Conservation (phyloP, 805 yeast species). For the Nakazawaea wickerhamii region DNA sequence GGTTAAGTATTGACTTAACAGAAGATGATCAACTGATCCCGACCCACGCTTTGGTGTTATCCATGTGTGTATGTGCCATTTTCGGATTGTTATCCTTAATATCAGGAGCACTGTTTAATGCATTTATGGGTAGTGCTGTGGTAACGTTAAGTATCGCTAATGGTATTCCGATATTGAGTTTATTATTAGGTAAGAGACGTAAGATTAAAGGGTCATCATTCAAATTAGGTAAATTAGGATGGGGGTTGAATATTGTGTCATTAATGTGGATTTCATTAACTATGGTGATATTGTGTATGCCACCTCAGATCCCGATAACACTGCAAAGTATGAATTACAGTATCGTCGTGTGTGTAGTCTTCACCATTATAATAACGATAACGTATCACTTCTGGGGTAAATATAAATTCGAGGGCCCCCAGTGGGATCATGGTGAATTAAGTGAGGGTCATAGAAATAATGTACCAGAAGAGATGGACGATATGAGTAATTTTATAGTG, state of each 20-base stretch:
- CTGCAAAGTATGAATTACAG: constrained; percentile 57
- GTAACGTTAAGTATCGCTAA: constrained; percentile 70
- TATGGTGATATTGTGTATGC: constrained; percentile 59
- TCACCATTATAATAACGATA: constrained; percentile 42
- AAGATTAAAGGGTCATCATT: constrained; percentile 66
- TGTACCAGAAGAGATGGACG: background rate
- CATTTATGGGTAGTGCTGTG: constrained; percentile 81
- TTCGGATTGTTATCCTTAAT: constrained; percentile 63
- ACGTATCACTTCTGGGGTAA: constrained; percentile 59
- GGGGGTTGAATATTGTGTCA: constrained; percentile 54
- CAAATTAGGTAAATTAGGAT: constrained; percentile 58
- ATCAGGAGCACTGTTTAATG: constrained; percentile 72
- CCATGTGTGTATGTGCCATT: constrained; percentile 54
- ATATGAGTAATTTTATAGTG: constrained; percentile 1
- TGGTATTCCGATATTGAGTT: constrained; percentile 66
- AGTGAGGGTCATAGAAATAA: background rate
- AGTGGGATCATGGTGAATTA: constrained; percentile 28
- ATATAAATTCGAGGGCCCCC: constrained; percentile 58
- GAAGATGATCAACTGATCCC: constrained; percentile 57
- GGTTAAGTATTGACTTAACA: constrained; percentile 60
- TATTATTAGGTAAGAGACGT: constrained; percentile 51
- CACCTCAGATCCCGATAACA: constrained; percentile 56
- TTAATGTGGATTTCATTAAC: constrained; percentile 57
- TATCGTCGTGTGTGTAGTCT: constrained; percentile 48
- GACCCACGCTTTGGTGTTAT: constrained; percentile 58